These are phyloP conservation scores for Verticillium alfalfae DNA, from an alignment of 2,329 filamentous ascomycete genomes.

Conservation along the genomic window DNA sequence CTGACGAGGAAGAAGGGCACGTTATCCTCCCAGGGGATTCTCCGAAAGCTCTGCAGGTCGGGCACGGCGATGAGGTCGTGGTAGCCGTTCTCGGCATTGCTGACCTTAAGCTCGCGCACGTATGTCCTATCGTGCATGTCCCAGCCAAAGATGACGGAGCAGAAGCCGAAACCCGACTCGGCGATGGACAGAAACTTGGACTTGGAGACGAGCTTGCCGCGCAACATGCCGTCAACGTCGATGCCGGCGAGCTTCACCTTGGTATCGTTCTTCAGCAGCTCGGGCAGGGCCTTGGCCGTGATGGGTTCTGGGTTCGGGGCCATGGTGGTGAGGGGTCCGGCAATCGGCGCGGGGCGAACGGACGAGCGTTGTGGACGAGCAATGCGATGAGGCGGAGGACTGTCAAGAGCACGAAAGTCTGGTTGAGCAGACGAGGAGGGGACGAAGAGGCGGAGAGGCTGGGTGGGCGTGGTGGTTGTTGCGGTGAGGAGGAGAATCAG, in stretches of 20 bases:
- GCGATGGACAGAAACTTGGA: slow-evolving; percentile 85
- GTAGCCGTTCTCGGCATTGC: slow-evolving; percentile 88
- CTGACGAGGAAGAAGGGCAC: slow-evolving; percentile 80
- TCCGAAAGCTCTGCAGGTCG: slow-evolving; percentile 70
- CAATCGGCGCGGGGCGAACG: background rate
- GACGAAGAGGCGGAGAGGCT: background rate
- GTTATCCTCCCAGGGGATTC: slow-evolving; percentile 87
- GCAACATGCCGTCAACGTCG: slow-evolving; percentile 81
- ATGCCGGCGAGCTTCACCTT: slow-evolving; percentile 84
- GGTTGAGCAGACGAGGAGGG: background rate
- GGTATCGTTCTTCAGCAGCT: slow-evolving; percentile 63
- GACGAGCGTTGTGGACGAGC: background rate
- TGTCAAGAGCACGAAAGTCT: background rate
- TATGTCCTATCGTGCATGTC: slow-evolving; percentile 96
- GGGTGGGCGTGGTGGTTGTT: background rate
- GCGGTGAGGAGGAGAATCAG: background rate
- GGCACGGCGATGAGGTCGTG: slow-evolving; percentile 78
- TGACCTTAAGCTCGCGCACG: slow-evolving; percentile 76
- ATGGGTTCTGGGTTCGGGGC: slow-evolving; percentile 21
- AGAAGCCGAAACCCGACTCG: slow-evolving; percentile 83
- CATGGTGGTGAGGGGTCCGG: background rate
- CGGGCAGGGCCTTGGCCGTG: slow-evolving; percentile 59
- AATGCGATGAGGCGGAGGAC: background rate
- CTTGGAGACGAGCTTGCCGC: slow-evolving; percentile 88
- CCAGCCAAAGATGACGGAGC: slow-evolving; percentile 92